Percentiles rank a stretch among this genome's conserved stretches.
These are phyloP conservation scores for Mycogone perniciosa DNA, from an alignment of 2,329 filamentous ascomycete species.

Conservation along the genomic window DNA sequence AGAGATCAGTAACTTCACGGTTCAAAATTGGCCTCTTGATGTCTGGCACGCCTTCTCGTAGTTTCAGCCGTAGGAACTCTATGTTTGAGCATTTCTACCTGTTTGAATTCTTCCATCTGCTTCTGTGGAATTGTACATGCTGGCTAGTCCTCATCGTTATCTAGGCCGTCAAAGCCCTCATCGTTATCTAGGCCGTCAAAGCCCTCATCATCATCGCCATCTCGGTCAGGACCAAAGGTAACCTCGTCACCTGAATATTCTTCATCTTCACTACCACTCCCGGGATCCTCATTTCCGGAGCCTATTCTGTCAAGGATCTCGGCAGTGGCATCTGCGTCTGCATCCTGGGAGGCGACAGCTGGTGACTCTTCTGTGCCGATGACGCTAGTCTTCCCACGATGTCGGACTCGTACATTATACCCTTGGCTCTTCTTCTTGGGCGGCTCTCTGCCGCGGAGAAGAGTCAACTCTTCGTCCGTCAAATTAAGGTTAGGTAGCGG, in stretches of 20 bases:
- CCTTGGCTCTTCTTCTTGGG: conserved; percentile 32
- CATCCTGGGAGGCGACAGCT: conserved; percentile 18
- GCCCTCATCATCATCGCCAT: conserved; percentile 21
- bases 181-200: conserved; percentile 10
- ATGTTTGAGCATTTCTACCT: too few species aligned
- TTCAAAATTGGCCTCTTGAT: too few species aligned
- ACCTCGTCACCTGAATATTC: conserved; percentile 21
- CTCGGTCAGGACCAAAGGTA: conserved; percentile 20
- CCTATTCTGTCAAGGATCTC: not conserved
- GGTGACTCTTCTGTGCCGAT: conserved; percentile 10
- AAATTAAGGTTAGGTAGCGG: conserved; percentile 30
- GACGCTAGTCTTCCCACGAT: not conserved
- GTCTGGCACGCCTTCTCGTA: too few species aligned
- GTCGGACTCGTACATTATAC: conserved; percentile 27
- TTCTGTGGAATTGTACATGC: not conserved
- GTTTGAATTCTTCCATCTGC: too few species aligned
- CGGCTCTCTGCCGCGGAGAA: conserved; percentile 29
- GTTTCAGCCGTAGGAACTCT: too few species aligned
- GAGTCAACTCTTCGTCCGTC: conserved; percentile 30
- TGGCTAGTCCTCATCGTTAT: not conserved
- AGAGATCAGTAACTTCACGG: too few species aligned
- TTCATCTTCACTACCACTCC: conserved; percentile 12
- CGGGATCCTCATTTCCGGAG: conserved; percentile 9
- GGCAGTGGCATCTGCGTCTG: not conserved
- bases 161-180: not conserved